Conservation (phyloP, 208 protist genomes). For the Acanthamoeba lenticulata region DNA sequence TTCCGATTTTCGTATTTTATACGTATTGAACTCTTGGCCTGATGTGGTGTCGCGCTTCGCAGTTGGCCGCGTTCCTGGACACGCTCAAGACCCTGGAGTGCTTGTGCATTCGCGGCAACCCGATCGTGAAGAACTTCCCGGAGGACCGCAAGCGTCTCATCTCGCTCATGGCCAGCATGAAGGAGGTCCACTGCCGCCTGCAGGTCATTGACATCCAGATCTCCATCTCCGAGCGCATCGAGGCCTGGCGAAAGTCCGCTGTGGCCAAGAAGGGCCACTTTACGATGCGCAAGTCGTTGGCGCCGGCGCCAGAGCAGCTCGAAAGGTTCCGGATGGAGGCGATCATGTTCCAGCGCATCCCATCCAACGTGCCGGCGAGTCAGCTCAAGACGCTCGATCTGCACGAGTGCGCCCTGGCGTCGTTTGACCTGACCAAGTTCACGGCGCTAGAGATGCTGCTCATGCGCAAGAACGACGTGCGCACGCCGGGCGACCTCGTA, state of each 20-base stretch:
- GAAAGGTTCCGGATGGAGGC: neutral
- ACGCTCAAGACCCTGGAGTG: conserved; percentile 51
- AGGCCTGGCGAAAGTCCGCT: neutral
- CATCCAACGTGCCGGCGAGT: neutral
- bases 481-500: neutral
- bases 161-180: neutral
- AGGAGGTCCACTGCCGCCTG: conserved; percentile 29
- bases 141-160: conserved; percentile 45
- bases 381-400: conserved; percentile 42
- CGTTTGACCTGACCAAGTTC: conserved; percentile 48
- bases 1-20: neutral
- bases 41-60: too few species aligned
- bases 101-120: conserved; percentile 25
- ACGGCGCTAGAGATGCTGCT: conserved; percentile 2
- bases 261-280: conserved; percentile 17
- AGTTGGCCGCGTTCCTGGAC: conserved; percentile 46
- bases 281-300: neutral
- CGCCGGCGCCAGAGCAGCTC: neutral
- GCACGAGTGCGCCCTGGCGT: conserved; percentile 36
- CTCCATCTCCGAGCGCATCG: conserved; percentile 58
- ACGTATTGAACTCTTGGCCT: too few species aligned
- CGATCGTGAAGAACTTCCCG: conserved; percentile 44
- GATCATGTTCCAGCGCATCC: conserved; percentile 52
- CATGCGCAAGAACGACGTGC: conserved; percentile 33
- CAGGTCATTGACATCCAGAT: conserved; percentile 61